phyloP scores from a whole-genome alignment of 768 basidiomycete genomes.

The Hericium coralloides region DNA sequence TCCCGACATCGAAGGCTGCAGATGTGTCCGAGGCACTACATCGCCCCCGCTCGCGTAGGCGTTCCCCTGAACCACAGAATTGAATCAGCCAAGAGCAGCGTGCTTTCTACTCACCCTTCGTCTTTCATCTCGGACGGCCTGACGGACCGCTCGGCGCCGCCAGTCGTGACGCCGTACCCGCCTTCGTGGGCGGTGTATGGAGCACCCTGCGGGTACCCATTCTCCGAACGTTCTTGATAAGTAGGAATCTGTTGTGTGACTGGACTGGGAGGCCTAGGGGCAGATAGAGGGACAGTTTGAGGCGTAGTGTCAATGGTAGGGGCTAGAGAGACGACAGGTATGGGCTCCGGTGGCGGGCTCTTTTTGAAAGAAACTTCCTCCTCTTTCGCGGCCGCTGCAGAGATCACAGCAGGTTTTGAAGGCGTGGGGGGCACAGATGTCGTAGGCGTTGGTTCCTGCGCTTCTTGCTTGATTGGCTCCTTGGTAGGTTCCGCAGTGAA shows the following conservation, averaged over 20 bases:
- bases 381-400: not conserved
- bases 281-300: not conserved
- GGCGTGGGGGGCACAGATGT: constrained; percentile 3
- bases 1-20: constrained; percentile 21
- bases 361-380: constrained; percentile 21
- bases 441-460: constrained; percentile 6
- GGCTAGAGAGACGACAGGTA: not conserved
- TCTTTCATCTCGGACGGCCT: constrained; percentile 90
- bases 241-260: constrained; percentile 15
- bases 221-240: constrained; percentile 15
- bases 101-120: constrained; percentile 72
- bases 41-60: constrained; percentile 12
- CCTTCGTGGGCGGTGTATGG: constrained; percentile 17
- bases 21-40: constrained; percentile 16
- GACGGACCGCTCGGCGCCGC: constrained; percentile 46
- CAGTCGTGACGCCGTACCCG: constrained; percentile 23
- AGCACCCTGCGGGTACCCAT: constrained; percentile 16
- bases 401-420: not conserved
- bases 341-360: constrained; percentile 3
- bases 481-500: constrained; percentile 30
- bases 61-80: not conserved
- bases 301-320: not conserved
- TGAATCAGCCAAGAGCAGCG: constrained; percentile 16
- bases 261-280: not conserved
- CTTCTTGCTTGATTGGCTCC: constrained; percentile 16